These are phyloP conservation scores for Globisporangium okanoganense DNA, from an alignment of 352 stramenopile species.

Conservation along the genomic window DNA sequence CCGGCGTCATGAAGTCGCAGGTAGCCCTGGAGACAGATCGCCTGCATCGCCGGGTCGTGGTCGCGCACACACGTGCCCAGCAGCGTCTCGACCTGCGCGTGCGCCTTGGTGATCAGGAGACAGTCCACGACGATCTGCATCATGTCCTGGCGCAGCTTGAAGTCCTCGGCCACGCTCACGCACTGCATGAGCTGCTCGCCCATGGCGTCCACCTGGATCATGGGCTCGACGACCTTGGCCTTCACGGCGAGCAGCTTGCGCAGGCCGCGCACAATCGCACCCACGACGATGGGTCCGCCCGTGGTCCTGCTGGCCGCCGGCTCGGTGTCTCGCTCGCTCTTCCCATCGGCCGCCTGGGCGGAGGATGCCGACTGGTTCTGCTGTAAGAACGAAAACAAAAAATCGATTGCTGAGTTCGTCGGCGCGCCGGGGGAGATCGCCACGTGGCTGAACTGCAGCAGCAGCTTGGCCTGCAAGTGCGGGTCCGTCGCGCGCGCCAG, in stretches of 20 bases:
- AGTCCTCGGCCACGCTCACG: constrained; percentile 68
- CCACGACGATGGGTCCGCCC: constrained; percentile 47
- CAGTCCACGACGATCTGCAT: constrained; percentile 71
- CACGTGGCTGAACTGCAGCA: constrained; percentile 49
- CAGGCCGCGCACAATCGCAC: constrained; percentile 61
- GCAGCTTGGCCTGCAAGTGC: constrained; percentile 60
- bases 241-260: constrained; percentile 56
- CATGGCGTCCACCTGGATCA: constrained; percentile 82
- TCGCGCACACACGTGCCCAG: constrained; percentile 46
- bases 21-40: constrained; percentile 52
- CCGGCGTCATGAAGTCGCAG: constrained; percentile 41
- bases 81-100: constrained; percentile 35
- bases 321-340: constrained; percentile 8
- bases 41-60: constrained; percentile 54
- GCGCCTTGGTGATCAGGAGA: constrained; percentile 37
- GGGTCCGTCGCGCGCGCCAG: constrained; percentile 37
- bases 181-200: constrained; percentile 74
- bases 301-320: constrained; percentile 18
- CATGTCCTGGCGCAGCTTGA: constrained; percentile 73
- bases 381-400: constrained; percentile 78
- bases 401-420: constrained; percentile 68
- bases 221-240: constrained; percentile 58
- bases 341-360: constrained; percentile 12
- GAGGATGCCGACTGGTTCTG: constrained; percentile 36
- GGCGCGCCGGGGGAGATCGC: constrained; percentile 39